Conservation (phyloP, 2,329 filamentous ascomycete genomes). For the Sporothrix pallida region DNA sequence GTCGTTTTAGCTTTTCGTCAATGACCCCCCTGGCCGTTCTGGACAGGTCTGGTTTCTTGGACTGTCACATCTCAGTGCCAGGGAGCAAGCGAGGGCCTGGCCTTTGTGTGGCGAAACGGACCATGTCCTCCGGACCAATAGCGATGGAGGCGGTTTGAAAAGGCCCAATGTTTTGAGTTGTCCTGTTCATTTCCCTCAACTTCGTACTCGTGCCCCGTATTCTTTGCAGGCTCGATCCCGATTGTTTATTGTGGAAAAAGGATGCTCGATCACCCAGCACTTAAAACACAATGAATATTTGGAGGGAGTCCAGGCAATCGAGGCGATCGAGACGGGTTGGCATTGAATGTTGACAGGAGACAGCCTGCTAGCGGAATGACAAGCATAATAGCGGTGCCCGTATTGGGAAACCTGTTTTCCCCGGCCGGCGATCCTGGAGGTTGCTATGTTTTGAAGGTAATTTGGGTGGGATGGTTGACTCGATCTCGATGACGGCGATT, state of each 20-base stretch:
- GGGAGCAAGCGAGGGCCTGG: neutral
- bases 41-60: neutral
- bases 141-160: neutral
- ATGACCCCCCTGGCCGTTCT: neutral
- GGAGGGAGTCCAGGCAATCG: neutral
- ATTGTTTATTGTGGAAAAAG: neutral
- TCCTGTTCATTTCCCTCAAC: too few species aligned
- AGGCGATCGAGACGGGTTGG: neutral
- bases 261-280: neutral
- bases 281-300: neutral
- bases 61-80: neutral
- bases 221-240: neutral
- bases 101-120: slow-evolving; percentile 18
- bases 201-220: too few species aligned
- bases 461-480: neutral
- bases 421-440: neutral
- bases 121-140: neutral
- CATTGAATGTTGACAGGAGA: neutral
- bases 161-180: neutral
- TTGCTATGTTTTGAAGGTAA: neutral
- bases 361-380: neutral
- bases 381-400: neutral
- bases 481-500: slow-evolving; percentile 16
- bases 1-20: neutral
- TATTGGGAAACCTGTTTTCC: neutral